These are phyloP conservation scores for Asterophora parasitica DNA, from an alignment of 768 basidiomycete species.

Conservation along the genomic window DNA sequence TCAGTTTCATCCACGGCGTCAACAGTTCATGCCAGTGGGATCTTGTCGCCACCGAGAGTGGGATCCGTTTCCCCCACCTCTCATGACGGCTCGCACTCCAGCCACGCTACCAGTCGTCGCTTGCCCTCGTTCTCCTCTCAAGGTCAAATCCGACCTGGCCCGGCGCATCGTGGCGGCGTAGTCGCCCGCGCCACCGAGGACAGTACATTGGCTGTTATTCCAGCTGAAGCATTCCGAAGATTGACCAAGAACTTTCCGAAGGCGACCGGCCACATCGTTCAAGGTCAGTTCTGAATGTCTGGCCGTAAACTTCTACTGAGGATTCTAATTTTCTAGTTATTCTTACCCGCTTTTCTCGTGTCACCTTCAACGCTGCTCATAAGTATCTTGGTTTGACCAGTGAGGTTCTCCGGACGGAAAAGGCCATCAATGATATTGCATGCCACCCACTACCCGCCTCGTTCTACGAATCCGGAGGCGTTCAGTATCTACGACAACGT, in stretches of 20 bases:
- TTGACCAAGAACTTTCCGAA: slow-evolving; percentile 96
- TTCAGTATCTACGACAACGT: slow-evolving; percentile 85
- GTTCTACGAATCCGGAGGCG: slow-evolving; percentile 91
- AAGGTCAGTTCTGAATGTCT: slow-evolving; percentile 46
- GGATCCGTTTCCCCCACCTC: slow-evolving; percentile 25
- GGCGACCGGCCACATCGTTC: slow-evolving; percentile 93
- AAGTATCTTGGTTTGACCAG: slow-evolving; percentile 92
- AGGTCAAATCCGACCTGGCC: slow-evolving; percentile 13
- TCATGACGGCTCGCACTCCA: slow-evolving; percentile 15
- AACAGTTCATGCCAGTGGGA: slow-evolving; percentile 52
- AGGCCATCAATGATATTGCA: slow-evolving; percentile 95
- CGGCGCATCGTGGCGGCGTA: slow-evolving; percentile 64
- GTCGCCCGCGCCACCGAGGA: slow-evolving; percentile 94
- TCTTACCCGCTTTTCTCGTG: slow-evolving; percentile 91
- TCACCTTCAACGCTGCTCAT: slow-evolving; percentile 97
- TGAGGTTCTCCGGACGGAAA: slow-evolving; percentile 94
- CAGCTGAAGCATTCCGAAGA: slow-evolving; percentile 92
- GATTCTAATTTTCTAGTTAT: slow-evolving; percentile 53
- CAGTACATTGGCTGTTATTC: slow-evolving; percentile 96
- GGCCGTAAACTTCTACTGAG: slow-evolving; percentile 3
- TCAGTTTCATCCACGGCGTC: slow-evolving; percentile 68
- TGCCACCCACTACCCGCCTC: slow-evolving; percentile 88
- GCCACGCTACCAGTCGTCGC: slow-evolving; percentile 8
- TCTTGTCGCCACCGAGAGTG: slow-evolving; percentile 22
- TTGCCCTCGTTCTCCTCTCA: slow-evolving; percentile 18